phyloP scores from a whole-genome alignment of 768 basidiomycete species.

The Pleurotus tuoliensis region DNA sequence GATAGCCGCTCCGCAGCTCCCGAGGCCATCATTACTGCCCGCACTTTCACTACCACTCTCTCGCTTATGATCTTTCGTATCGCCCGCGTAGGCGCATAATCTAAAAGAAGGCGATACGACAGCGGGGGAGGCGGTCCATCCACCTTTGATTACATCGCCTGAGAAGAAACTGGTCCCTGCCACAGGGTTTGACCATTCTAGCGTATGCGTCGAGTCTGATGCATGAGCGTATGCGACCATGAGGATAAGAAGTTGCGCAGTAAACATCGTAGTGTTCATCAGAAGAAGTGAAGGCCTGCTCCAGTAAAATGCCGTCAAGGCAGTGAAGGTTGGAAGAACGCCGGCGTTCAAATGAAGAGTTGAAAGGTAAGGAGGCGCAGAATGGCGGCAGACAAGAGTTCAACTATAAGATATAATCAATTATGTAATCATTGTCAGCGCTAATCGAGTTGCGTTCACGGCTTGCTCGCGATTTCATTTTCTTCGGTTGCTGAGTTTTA shows the following conservation, averaged over 20 bases:
- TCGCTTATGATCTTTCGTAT: conserved; percentile 3
- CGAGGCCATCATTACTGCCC: neutral
- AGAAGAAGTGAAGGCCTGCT: conserved; percentile 4
- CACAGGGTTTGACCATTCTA: conserved; percentile 17
- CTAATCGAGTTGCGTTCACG: too few relatives aligned
- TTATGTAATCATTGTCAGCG: too few relatives aligned
- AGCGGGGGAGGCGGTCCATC: conserved; percentile 21
- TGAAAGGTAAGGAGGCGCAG: neutral
- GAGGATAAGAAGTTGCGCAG: neutral
- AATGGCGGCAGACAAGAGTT: neutral
- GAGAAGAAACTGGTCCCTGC: conserved; percentile 3
- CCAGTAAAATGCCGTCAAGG: conserved; percentile 5
- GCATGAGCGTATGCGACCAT: neutral
- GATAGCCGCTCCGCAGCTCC: conserved; percentile 17
- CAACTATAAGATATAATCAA: too few relatives aligned
- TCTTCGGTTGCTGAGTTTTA: neutral
- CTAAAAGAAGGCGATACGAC: conserved; percentile 30
- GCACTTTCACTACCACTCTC: conserved; percentile 1
- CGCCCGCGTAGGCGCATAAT: conserved; percentile 19
- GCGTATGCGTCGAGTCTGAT: neutral
- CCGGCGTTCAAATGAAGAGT: conserved; percentile 2
- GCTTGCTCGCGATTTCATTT: neutral
- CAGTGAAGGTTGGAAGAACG: neutral
- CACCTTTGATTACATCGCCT: conserved; percentile 24
- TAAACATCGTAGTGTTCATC: neutral